Conservation (phyloP, 352 stramenopile genomes). For the Globisporangium paroecandrum region DNA sequence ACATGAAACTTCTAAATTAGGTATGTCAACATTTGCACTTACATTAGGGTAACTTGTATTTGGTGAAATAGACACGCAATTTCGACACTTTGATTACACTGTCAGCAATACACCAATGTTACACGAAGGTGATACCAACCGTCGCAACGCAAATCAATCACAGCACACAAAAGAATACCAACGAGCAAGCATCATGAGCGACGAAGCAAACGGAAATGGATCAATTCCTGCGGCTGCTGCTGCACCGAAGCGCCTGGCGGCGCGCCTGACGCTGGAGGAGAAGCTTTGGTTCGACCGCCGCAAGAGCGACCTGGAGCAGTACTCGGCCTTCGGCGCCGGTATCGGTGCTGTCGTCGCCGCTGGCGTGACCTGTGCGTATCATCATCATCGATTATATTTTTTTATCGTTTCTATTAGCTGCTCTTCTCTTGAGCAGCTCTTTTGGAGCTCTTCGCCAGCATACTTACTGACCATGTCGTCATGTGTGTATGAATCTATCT, state of each 20-base stretch:
- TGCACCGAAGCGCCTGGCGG: conserved; percentile 13
- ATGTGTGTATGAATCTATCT: not conserved
- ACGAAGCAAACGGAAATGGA: not conserved
- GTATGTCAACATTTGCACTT: too few species aligned
- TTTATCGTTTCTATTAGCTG: not conserved
- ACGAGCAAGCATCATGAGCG: conserved; percentile 17
- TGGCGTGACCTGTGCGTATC: conserved; percentile 49
- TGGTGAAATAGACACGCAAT: not conserved
- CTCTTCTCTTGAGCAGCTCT: not conserved
- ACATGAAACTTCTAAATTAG: too few species aligned
- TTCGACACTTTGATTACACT: not conserved
- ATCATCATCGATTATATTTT: not conserved
- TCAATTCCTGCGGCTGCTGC: not conserved
- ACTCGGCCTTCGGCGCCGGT: conserved; percentile 50
- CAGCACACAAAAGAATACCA: not conserved
- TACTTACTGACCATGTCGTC: too few species aligned
- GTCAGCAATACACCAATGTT: not conserved
- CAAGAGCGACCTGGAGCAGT: conserved; percentile 63
- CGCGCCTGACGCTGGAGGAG: conserved; percentile 73
- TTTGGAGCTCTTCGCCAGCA: not conserved
- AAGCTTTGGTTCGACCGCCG: conserved; percentile 81
- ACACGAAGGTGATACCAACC: not conserved
- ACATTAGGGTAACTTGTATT: not conserved
- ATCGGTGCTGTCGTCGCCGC: conserved; percentile 47
- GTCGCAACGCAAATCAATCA: not conserved